Evolutionary conservation across 2,329 filamentous ascomycete species (phyloP), one percentile per base, ranked within the genome.

Genomic region (Aspergillus puulaauensis): DNA sequence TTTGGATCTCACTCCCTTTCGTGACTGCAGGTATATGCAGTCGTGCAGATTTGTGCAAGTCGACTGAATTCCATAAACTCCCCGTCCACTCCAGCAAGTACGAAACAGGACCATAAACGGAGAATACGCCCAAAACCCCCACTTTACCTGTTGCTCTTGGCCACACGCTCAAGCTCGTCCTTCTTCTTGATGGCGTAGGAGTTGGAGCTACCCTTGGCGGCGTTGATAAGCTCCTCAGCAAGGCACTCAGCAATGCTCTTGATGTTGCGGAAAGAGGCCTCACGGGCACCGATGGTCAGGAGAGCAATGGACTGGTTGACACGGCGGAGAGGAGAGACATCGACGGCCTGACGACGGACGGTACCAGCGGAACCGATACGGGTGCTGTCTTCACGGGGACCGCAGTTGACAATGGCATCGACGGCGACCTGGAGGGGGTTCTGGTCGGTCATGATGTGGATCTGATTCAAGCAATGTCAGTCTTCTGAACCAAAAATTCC

Each of bases 161-260:
- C 95, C 75, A 99, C 95, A 95, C 95, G 95, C 90, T 99, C 95
- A 85, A 99, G 83, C 90, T 99, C 96, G 82, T 99, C 95, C 93
- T 99, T 99, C 92, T 99, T 99, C 92, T 99, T 99, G 89, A 99
- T 99, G 77, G 96, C 95, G 82, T 98, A 99, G 72, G 93, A 97
- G 92, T 99, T 99, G 85, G 90, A 96, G 89, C 90, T 96, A 78
- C 95, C 95, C 91, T 99, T 99, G 82, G 96, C 96, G 79, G 96
- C 96, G 87, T 99, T 99, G 90, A 99, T 98, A 80, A 99, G 88
- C 89, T 99, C 95, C 85, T 99, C 96, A 79, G 95, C 95, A 75
- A 99, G 85, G 86, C 95, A 98, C 88, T 99, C 95, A 75, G 96
- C 93, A 79, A 99, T 96, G 78, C 90, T 93, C 93, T 99, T 99